A percentile compares a stretch with the other conserved stretches of the same genome.
Conservation (phyloP, 139 green algal genomes). For the Tetraselmis striata region DNA sequence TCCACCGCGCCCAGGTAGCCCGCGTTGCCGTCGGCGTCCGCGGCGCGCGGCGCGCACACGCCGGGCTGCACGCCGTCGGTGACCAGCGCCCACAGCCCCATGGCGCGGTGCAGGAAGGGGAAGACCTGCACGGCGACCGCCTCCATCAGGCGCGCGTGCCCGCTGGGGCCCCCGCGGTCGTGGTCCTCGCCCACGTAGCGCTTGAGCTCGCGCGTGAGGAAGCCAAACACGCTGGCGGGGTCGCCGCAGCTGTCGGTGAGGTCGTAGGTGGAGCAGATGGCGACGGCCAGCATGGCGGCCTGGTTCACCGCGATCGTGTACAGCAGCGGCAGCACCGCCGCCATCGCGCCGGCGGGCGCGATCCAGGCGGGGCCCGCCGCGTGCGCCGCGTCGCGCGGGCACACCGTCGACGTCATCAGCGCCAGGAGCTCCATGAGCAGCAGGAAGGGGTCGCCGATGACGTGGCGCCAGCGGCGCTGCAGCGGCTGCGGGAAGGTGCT, state of each 20-base stretch:
- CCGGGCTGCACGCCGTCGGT: neutral
- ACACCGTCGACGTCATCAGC: neutral
- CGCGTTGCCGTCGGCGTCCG: neutral
- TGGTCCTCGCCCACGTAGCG: neutral
- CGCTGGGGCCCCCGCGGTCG: neutral
- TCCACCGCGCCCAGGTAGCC: neutral
- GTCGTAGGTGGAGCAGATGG: neutral
- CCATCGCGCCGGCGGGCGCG: neutral
- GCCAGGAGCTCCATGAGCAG: neutral
- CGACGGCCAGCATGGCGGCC: neutral
- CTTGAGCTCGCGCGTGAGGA: neutral
- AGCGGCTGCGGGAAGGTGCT: neutral
- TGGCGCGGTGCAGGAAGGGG: neutral
- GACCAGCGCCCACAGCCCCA: neutral
- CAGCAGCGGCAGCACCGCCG: neutral
- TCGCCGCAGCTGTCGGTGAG: neutral
- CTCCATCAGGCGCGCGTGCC: neutral
- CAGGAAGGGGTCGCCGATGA: neutral
- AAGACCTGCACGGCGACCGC: neutral
- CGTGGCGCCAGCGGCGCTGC: neutral
- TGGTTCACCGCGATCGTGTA: neutral
- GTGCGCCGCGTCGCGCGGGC: neutral
- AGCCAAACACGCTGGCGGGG: neutral
- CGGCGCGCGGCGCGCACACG: too few relatives aligned
- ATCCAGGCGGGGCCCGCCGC: neutral